These are phyloP conservation scores for Ilex aquifolium DNA, from an alignment of 257 asterid genomes.

Conservation along the genomic window DNA sequence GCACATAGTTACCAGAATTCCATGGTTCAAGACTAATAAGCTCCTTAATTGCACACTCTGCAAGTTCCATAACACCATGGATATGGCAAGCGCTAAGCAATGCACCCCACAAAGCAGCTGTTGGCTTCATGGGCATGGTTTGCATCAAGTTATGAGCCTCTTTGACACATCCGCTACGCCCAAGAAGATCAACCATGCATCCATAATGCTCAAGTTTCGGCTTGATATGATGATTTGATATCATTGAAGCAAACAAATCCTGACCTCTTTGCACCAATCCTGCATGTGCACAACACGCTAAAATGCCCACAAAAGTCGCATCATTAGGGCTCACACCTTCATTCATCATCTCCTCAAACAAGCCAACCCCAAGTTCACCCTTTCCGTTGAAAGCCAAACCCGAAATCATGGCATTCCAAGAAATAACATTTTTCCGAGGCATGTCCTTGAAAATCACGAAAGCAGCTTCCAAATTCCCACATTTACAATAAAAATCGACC, in stretches of 20 bases:
- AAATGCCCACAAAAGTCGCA: background rate
- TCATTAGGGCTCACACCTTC: background rate
- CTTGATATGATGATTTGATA: background rate
- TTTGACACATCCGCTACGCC: conserved; percentile 20
- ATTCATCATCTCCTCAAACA: background rate
- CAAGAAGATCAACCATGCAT: conserved; percentile 44
- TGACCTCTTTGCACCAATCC: conserved; percentile 5
- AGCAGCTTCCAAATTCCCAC: background rate
- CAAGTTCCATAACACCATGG: conserved; percentile 33
- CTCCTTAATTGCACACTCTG: conserved; percentile 31
- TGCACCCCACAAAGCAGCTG: conserved; percentile 45
- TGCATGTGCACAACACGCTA: background rate
- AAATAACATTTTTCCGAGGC: background rate
- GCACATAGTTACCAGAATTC: conserved; percentile 42
- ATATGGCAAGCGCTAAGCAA: conserved; percentile 37
- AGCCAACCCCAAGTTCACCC: background rate
- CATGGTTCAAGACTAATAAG: conserved; percentile 36
- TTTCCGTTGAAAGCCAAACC: conserved; percentile 3
- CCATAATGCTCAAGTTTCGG: conserved; percentile 44
- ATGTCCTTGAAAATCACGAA: background rate
- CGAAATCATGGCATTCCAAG: conserved; percentile 1
- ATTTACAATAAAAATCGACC: background rate
- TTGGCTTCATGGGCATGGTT: conserved; percentile 36
- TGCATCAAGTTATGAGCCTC: conserved; percentile 31
- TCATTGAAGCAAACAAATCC: background rate